phyloP scores from a whole-genome alignment of 2,329 filamentous ascomycete genomes.

The Scedosporium dehoogii region DNA sequence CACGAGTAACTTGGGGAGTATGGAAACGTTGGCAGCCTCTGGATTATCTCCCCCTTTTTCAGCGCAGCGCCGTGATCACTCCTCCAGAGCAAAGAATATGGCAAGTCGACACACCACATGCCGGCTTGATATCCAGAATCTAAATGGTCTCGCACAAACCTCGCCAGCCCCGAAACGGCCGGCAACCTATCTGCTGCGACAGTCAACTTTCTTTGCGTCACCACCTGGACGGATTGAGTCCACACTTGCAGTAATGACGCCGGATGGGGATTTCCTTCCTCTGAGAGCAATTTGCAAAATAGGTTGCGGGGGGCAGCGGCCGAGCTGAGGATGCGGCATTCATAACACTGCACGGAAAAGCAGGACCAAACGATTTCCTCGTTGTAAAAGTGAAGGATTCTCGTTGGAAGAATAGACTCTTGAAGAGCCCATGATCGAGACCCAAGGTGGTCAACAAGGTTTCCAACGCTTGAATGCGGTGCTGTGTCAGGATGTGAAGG shows the following conservation, averaged over 20 bases:
- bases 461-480: background rate
- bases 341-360: constrained; percentile 6
- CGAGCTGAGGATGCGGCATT: constrained; percentile 7
- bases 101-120: constrained; percentile 8
- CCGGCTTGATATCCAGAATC: constrained; percentile 8
- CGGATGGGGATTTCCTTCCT: background rate
- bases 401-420: constrained; percentile 12
- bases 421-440: constrained; percentile 15
- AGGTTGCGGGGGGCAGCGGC: background rate
- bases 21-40: background rate
- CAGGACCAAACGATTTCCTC: constrained; percentile 13
- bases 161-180: constrained; percentile 9
- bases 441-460: background rate
- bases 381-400: constrained; percentile 12
- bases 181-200: constrained; percentile 8
- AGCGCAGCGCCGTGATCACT: background rate
- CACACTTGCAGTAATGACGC: background rate
- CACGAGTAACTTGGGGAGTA: constrained; percentile 10
- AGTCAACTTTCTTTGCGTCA: constrained; percentile 6
- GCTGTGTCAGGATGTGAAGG: background rate
- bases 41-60: background rate
- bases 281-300: background rate
- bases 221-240: background rate
- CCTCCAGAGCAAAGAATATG: constrained; percentile 9
- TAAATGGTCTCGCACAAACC: constrained; percentile 1